Conservation (phyloP, 768 basidiomycete species). For the Trametes villosa region DNA sequence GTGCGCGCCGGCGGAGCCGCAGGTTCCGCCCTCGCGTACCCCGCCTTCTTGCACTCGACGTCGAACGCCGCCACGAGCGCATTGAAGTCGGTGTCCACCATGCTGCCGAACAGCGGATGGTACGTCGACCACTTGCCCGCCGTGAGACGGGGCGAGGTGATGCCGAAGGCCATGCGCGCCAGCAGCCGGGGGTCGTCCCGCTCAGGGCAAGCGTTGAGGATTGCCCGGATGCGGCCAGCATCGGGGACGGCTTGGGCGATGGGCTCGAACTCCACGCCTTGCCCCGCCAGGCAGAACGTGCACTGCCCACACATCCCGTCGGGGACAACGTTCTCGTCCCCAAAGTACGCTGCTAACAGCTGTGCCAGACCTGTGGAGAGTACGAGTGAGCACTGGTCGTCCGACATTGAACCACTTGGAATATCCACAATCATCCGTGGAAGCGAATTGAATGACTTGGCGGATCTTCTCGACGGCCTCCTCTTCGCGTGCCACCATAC, state of each 20-base stretch:
- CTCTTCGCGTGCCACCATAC: constrained; percentile 47
- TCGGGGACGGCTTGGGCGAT: constrained; percentile 29
- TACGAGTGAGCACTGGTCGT: background rate
- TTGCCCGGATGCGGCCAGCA: constrained; percentile 38
- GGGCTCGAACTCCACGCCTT: constrained; percentile 38
- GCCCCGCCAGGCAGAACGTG: constrained; percentile 46
- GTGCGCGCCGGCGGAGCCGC: constrained; percentile 4
- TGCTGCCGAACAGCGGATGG: constrained; percentile 50
- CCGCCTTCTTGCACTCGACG: constrained; percentile 43
- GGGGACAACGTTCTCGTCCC: constrained; percentile 45
- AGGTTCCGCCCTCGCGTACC: constrained; percentile 31
- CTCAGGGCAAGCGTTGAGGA: constrained; percentile 47
- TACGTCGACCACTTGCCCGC: constrained; percentile 44
- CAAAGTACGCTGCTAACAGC: constrained; percentile 48
- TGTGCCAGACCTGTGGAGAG: constrained; percentile 44
- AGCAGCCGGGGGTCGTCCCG: constrained; percentile 53
- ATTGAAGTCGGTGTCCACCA: constrained; percentile 46
- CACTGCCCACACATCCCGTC: constrained; percentile 46
- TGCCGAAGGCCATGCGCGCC: constrained; percentile 56
- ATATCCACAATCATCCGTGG: constrained; percentile 42
- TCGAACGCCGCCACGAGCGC: constrained; percentile 47
- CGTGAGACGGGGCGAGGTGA: constrained; percentile 50
- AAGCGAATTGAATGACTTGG: constrained; percentile 44
- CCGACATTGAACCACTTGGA: background rate
- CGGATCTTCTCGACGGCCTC: constrained; percentile 46